phyloP scores from a whole-genome alignment of 1,139 yeast species.

The Candida sojae region DNA sequence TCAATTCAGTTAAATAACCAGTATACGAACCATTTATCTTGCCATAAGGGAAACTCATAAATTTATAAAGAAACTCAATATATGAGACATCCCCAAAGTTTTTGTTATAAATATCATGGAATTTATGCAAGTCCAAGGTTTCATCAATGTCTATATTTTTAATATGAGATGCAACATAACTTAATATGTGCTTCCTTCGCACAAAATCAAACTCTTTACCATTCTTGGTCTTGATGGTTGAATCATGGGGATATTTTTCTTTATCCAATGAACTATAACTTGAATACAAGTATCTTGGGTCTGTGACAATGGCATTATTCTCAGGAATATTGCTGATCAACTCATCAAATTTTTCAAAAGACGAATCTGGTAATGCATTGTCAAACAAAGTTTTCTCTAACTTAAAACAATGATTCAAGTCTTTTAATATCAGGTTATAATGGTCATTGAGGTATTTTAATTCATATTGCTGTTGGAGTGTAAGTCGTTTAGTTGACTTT shows the following conservation, averaged over 20 bases:
- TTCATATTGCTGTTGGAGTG: constrained; percentile 70
- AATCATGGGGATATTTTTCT: constrained; percentile 12
- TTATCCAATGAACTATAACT: constrained; percentile 32
- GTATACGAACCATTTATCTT: constrained; percentile 34
- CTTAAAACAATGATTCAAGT: constrained; percentile 13
- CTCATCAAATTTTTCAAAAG: constrained; percentile 46
- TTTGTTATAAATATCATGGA: constrained; percentile 51
- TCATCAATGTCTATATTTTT: constrained; percentile 16
- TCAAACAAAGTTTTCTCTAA: constrained; percentile 17
- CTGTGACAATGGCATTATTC: constrained; percentile 26
- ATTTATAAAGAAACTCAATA: constrained; percentile 49
- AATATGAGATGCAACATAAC: constrained; percentile 52
- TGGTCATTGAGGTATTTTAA: constrained; percentile 52
- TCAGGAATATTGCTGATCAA: constrained; percentile 30
- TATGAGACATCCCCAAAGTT: constrained; percentile 45
- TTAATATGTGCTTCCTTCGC: constrained; percentile 40
- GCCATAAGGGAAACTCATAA: constrained; percentile 40
- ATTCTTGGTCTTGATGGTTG: constrained; percentile 10
- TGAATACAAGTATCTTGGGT: constrained; percentile 33
- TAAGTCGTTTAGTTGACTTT: constrained; percentile 32
- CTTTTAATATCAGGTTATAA: constrained; percentile 28
- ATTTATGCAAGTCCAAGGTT: constrained; percentile 51
- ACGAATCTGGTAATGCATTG: constrained; percentile 23
- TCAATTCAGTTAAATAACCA: constrained; percentile 44
- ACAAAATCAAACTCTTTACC: constrained; percentile 27